Base-by-base conservation (phyloP, 2,329 filamentous ascomycete genomes). In the Fusarium albidum region DNA sequence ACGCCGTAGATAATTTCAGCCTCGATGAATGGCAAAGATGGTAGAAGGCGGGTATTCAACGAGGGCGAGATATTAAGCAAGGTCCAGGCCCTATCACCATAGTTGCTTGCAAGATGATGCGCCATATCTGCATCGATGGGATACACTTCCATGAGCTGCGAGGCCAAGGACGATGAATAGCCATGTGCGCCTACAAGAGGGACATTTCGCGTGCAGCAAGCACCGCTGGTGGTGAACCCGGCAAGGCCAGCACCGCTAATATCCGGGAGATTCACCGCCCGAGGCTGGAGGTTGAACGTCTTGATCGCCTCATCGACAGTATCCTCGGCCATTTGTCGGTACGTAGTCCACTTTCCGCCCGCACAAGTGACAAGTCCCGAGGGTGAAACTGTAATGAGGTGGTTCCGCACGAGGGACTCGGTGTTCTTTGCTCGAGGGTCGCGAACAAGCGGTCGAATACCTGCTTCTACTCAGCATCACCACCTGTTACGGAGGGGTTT, bases 321-420 rank as follows among this genome's bases (percentile, higher is more conserved):
- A 67, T 94, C 90, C 72, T 95, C 89, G 45, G 91, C 88, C 91
- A 95, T 95, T 70, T 93, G 89, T 49, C 90, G 88, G 76, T 94
- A 95, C 10, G 90, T 95, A 6, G 90, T 95, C 90, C 90, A 94
- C 76, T 94, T 95, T 57, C 90, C 90, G 64, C 90, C 90, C 28
- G 90, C 89, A 72, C 90, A 92, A 44, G 90, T 94, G 63, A 95
- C 77, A 13, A 95, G 82, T 12, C 90, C 90, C 2, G 89, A 90
- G 6, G 83, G 74, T 15, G 90, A 93, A 34, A 89, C 83, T 44
- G 89, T 89, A 63, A 94, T 83, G 44, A 95, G 81, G 69, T 95
- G 90, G 75, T 89, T 93, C 62, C 90, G 89, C 52, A 95, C 90
- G 42, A 94, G 85, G 43, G 90, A 91, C 72, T 94, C 88, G 15